Evolutionary conservation across 495 filamentous ascomycete genomes (phyloP).

Genomic region (Daldinia bambusicola): DNA sequence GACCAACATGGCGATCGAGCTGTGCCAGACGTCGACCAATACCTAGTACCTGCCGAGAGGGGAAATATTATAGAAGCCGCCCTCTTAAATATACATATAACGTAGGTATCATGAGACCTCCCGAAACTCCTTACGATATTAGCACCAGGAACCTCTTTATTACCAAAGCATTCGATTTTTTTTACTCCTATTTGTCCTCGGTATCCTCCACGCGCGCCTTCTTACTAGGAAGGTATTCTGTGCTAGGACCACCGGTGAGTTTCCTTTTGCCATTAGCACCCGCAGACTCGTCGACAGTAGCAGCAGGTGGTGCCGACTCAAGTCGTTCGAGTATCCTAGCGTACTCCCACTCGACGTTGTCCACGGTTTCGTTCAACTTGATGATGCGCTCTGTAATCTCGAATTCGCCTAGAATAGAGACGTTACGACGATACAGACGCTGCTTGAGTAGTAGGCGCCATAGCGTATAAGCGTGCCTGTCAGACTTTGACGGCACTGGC

Average conservation of each 20-base stretch:
- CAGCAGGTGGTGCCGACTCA: conserved; percentile 33
- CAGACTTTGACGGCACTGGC: conserved; percentile 46
- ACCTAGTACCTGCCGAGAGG: neutral
- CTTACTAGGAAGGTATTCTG: conserved; percentile 44
- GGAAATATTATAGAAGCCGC: neutral
- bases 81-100: neutral
- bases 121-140: conserved; percentile 34
- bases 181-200: conserved; percentile 35
- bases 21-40: conserved; percentile 2
- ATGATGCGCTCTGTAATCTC: conserved; percentile 79
- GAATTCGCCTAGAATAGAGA: conserved; percentile 79
- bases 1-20: neutral
- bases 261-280: conserved; percentile 45
- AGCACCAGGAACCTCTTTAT: conserved; percentile 6
- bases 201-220: conserved; percentile 42
- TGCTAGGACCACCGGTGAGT: conserved; percentile 2
- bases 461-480: conserved; percentile 70
- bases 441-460: conserved; percentile 88
- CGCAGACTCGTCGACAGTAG: conserved; percentile 8
- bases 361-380: conserved; percentile 81
- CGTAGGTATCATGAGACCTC: conserved; percentile 37
- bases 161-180: neutral
- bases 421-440: conserved; percentile 80
- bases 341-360: conserved; percentile 85
- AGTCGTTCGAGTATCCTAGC: conserved; percentile 66